These are phyloP conservation scores for Podosphaera leucotricha DNA, from an alignment of 2,329 filamentous ascomycete genomes.

Conservation along the genomic window DNA sequence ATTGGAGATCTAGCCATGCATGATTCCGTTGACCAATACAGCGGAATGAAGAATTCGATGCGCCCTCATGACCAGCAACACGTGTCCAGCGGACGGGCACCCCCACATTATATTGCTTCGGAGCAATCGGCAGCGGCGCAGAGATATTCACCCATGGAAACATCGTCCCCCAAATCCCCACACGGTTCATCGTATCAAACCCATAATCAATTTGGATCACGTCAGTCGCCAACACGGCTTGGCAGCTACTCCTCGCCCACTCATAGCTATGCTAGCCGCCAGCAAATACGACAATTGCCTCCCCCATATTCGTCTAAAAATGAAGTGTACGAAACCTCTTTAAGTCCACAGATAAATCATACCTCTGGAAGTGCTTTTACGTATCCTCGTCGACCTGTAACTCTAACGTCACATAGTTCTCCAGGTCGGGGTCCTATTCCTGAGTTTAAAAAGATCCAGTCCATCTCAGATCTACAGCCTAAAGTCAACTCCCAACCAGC, in stretches of 20 bases:
- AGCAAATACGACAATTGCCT: conserved; percentile 41
- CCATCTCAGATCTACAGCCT: conserved; percentile 50
- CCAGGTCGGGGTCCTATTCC: conserved; percentile 48
- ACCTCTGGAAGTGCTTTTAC: conserved; percentile 33
- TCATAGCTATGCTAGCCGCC: conserved; percentile 27
- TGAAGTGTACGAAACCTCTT: conserved; percentile 47
- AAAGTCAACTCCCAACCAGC: conserved; percentile 71
- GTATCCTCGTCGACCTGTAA: conserved; percentile 30
- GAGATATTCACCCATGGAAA: conserved; percentile 91
- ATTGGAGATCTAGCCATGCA: conserved; percentile 70
- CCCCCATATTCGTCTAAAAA: conserved; percentile 45
- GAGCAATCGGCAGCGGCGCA: conserved; percentile 67
- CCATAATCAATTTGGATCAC: conserved; percentile 23
- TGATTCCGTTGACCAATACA: conserved; percentile 62
- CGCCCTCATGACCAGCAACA: conserved; percentile 59
- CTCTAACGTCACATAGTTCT: conserved; percentile 21
- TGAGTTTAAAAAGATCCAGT: conserved; percentile 61
- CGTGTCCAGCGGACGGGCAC: conserved; percentile 22
- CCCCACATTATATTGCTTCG: conserved; percentile 46
- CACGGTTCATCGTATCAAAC: conserved; percentile 40
- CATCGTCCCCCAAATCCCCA: conserved; percentile 55
- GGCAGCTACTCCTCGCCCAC: conserved; percentile 33
- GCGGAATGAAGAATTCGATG: conserved; percentile 65
- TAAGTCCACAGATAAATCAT: conserved; percentile 47
- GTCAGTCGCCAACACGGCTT: conserved; percentile 58